A percentile compares a stretch with the other conserved stretches of the same genome.
Conservation (phyloP, 2,329 filamentous ascomycete genomes). For the Rhynchosporium secalis region DNA sequence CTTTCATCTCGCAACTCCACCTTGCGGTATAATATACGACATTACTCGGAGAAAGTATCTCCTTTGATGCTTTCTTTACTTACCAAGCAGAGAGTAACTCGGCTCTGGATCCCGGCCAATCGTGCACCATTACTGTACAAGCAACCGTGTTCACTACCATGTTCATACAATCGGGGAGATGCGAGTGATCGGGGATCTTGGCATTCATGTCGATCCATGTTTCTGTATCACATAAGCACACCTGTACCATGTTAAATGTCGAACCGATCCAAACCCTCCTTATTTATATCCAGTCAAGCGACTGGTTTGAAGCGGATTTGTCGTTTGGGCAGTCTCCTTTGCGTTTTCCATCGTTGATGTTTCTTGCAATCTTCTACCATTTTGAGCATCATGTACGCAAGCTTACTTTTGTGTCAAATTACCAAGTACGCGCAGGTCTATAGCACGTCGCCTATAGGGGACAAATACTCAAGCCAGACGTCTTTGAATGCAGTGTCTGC, state of each 20-base stretch:
- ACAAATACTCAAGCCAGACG: too few species aligned
- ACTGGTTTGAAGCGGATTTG: background rate
- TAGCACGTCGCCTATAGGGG: too few species aligned
- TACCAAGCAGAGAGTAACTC: too few species aligned
- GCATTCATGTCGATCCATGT: background rate
- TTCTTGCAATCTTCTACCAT: too few species aligned
- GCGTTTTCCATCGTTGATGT: too few species aligned
- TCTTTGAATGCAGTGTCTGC: too few species aligned
- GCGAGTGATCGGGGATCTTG: background rate
- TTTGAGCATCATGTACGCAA: too few species aligned
- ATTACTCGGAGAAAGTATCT: background rate
- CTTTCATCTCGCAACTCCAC: background rate
- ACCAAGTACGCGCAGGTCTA: too few species aligned
- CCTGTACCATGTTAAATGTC: background rate
- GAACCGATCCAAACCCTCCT: background rate
- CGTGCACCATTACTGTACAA: constrained; percentile 3
- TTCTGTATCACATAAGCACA: constrained; percentile 1
- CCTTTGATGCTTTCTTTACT: too few species aligned
- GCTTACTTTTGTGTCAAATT: too few species aligned
- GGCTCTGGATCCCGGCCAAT: background rate
- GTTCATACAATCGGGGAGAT: constrained; percentile 2
- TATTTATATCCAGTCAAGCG: background rate
- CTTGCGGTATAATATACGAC: background rate
- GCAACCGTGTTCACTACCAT: constrained; percentile 1
- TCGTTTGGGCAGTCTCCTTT: too few species aligned